Conservation (phyloP, 108 stramenopile species). For the Fistulifera pelliculosa region DNA sequence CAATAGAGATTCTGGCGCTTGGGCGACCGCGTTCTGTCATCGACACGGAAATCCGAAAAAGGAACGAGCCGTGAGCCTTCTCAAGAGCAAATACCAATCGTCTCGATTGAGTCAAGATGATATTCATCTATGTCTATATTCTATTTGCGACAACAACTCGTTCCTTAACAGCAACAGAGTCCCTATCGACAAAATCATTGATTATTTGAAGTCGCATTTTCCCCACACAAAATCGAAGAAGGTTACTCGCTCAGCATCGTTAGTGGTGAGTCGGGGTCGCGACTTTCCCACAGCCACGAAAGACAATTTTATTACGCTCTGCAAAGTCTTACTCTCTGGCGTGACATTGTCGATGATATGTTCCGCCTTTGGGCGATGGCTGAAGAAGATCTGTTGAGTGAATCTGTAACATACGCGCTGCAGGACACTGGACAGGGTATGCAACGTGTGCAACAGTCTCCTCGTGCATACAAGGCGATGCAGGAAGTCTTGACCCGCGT, state of each 20-base stretch:
- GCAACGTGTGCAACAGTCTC: conserved; percentile 73
- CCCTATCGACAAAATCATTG: conserved; percentile 73
- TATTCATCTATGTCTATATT: conserved; percentile 73
- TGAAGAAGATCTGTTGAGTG: conserved; percentile 63
- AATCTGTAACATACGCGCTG: conserved; percentile 43
- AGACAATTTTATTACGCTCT: conserved; percentile 71
- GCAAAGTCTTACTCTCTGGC: conserved; percentile 70
- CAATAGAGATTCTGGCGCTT: conserved; percentile 57
- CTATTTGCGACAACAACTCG: conserved; percentile 78
- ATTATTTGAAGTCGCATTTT: conserved; percentile 47
- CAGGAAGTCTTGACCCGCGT: conserved; percentile 35
- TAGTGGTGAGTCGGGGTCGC: conserved; percentile 57
- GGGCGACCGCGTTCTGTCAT: conserved; percentile 45
- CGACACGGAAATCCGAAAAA: conserved; percentile 56
- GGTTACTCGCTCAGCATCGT: conserved; percentile 61
- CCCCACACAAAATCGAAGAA: conserved; percentile 24
- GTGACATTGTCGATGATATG: conserved; percentile 78
- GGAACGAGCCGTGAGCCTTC: conserved; percentile 40
- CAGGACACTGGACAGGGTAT: conserved; percentile 77
- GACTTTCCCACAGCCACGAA: conserved; percentile 72
- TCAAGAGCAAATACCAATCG: conserved; percentile 37
- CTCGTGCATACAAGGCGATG: conserved; percentile 71
- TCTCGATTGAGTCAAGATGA: conserved; percentile 27
- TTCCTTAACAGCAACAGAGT: conserved; percentile 78
- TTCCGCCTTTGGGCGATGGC: conserved; percentile 77